Conservation (phyloP, 768 basidiomycete species). For the Leccinum truebloodii region DNA sequence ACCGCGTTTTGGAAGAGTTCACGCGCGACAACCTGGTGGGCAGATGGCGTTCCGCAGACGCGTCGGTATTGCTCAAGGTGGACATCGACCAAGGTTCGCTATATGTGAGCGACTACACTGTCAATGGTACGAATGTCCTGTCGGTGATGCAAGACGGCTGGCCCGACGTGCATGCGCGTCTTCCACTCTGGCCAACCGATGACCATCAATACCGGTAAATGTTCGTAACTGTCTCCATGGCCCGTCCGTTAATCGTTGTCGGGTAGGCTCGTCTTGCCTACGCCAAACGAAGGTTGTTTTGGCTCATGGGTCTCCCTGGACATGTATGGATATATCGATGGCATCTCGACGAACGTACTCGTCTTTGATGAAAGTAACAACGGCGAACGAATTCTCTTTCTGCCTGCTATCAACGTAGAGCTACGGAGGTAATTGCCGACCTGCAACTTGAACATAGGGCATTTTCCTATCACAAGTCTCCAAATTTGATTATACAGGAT, state of each 20-base stretch:
- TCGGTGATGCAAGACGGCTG: conserved; percentile 28
- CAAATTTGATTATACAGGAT: not conserved
- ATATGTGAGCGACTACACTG: conserved; percentile 33
- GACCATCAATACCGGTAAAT: conserved; percentile 41
- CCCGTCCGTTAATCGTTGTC: not conserved
- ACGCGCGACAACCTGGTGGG: conserved; percentile 34
- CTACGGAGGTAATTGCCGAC: conserved; percentile 9
- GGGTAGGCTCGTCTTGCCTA: conserved; percentile 19
- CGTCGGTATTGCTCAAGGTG: conserved; percentile 28
- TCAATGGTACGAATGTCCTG: conserved; percentile 39
- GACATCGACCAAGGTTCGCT: conserved; percentile 32
- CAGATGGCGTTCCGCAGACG: conserved; percentile 34
- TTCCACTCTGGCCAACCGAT: conserved; percentile 39
- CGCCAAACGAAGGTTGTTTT: conserved; percentile 21
- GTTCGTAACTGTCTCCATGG: not conserved
- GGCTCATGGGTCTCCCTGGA: conserved; percentile 23
- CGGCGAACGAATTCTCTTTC: conserved; percentile 11
- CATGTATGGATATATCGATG: conserved; percentile 27
- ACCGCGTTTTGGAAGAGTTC: conserved; percentile 31
- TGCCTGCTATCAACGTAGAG: conserved; percentile 15
- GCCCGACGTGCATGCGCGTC: conserved; percentile 4
- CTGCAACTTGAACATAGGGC: not conserved
- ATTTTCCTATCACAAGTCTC: not conserved
- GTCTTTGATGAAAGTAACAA: not conserved
- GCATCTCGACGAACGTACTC: conserved; percentile 23